Evolutionary conservation across 257 asterid species (phyloP), one percentile per base, ranked within the genome.

Genomic region (Jaltomata sinuosa): DNA sequence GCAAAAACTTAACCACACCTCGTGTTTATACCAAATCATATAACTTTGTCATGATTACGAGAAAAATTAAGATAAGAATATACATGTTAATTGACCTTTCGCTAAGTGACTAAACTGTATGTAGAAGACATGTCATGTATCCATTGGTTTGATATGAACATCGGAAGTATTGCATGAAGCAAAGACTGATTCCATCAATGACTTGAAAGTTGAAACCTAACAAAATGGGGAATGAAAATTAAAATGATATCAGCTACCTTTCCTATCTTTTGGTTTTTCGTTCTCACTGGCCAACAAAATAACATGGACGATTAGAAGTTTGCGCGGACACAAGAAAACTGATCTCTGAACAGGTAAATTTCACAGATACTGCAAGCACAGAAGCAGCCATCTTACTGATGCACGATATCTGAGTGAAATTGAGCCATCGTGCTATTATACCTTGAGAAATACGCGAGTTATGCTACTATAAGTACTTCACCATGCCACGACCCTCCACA

Each of bases 401-500:
- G 36, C 3, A n/a, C 25, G 29, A 38, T 5, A 59, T 0, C 21
- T 68, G 50, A 34, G 29, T 10, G 0, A 18, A 19, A 21, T 21
- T 68, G 50, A 36, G 29, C 25, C 19, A 29, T 10, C 38, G 25
- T 16, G 69, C 16, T 12, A 22, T 19, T 80, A 8, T 19, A 71
- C 62, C 71, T 72, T 77, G 72, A 81, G 19, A 19, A 38, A 52
- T 86, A 67, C 8, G 14, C 16, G 15, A 32, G 47, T 6, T 59
- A 59, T 59, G 67, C 67, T 16, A 22, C 14, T 87, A 94, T 36
- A 96, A 87, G 85, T 96, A 96, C 84, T 94, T 96, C 61, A 94
- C 92, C 99, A 96, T 94, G 78, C 97, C 97, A 45, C 97, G 95
- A 27, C 97, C 98, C 91, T 93, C 98, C 85, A 91, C 97, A 2